Percentiles rank a stretch among this genome's conserved stretches.
Evolutionary conservation across 2,329 filamentous ascomycete species (phyloP).

Genomic region (Triangularia setosa): DNA sequence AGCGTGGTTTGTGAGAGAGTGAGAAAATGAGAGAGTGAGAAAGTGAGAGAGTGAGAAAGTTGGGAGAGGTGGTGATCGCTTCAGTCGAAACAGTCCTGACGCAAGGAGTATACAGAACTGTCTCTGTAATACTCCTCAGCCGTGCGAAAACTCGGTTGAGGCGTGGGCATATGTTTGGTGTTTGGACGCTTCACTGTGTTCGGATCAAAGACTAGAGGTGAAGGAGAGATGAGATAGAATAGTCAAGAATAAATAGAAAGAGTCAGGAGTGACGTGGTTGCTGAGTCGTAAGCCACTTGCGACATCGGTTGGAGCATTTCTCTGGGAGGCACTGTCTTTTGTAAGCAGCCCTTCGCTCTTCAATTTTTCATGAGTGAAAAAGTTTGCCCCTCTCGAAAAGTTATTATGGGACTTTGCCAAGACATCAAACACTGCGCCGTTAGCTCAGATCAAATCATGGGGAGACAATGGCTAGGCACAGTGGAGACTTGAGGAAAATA

Average conservation of each 20-base stretch:
- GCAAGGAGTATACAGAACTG: constrained; percentile 60
- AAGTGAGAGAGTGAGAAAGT: constrained; percentile 1
- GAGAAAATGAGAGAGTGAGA: neutral
- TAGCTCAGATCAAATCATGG: neutral
- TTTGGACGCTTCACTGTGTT: constrained; percentile 13
- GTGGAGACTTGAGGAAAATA: neutral
- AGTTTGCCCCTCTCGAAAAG: constrained; percentile 16
- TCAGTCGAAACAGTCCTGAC: constrained; percentile 46
- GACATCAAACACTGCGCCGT: constrained; percentile 8
- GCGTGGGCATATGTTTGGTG: constrained; percentile 33
- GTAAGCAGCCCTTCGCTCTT: constrained; percentile 13
- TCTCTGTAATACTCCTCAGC: constrained; percentile 60
- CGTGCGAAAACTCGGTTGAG: constrained; percentile 42
- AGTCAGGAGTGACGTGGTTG: constrained; percentile 7
- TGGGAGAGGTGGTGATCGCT: neutral
- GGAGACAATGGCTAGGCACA: neutral
- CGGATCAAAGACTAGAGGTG: neutral
- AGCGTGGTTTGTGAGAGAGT: neutral
- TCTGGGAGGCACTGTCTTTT: constrained; percentile 13
- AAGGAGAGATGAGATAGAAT: neutral
- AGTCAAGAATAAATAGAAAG: neutral
- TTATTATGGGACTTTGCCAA: neutral
- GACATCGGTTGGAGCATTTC: neutral
- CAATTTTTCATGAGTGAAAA: constrained; percentile 5
- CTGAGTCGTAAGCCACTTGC: constrained; percentile 7